These are phyloP conservation scores for Aureobasidium mangrovei DNA, from an alignment of 2,329 filamentous ascomycete genomes.

Conservation along the genomic window DNA sequence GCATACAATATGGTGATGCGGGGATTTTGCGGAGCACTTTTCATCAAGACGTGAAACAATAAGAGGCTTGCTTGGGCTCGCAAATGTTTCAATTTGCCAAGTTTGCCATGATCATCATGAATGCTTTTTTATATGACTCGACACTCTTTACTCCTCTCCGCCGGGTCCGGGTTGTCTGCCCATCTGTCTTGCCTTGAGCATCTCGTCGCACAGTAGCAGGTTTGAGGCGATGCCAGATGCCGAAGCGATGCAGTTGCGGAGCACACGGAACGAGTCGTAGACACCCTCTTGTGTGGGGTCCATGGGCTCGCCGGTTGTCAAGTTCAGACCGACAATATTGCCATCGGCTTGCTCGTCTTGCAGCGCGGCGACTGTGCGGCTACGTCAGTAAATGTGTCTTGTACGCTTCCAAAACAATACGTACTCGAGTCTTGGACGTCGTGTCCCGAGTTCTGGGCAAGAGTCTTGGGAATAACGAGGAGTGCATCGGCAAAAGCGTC, in stretches of 20 bases:
- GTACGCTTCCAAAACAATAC: constrained; percentile 29
- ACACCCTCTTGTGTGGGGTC: constrained; percentile 87
- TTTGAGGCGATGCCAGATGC: constrained; percentile 94
- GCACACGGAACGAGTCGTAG: constrained; percentile 90
- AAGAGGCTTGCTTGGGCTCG: not conserved
- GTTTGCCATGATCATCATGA: constrained; percentile 11
- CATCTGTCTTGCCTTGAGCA: constrained; percentile 98
- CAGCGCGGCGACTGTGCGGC: constrained; percentile 61
- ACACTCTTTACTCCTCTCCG: constrained; percentile 10
- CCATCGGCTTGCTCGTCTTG: constrained; percentile 82
- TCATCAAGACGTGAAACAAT: not conserved
- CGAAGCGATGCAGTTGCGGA: constrained; percentile 88
- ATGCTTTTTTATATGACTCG: constrained; percentile 5
- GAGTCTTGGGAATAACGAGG: constrained; percentile 90
- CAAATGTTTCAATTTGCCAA: constrained; percentile 1
- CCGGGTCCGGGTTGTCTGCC: constrained; percentile 11
- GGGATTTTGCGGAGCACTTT: not conserved
- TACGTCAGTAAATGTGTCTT: constrained; percentile 17
- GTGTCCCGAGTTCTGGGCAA: constrained; percentile 91
- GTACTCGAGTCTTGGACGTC: constrained; percentile 91
- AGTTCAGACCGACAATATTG: constrained; percentile 75
- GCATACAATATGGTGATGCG: not conserved
- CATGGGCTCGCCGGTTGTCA: constrained; percentile 85
- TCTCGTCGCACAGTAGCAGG: constrained; percentile 87
- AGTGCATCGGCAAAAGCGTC: constrained; percentile 91